Percentiles rank a stretch among this genome's conserved stretches.
Conservation (phyloP, 441 rosid species). For the Erysimum cheiri region DNA sequence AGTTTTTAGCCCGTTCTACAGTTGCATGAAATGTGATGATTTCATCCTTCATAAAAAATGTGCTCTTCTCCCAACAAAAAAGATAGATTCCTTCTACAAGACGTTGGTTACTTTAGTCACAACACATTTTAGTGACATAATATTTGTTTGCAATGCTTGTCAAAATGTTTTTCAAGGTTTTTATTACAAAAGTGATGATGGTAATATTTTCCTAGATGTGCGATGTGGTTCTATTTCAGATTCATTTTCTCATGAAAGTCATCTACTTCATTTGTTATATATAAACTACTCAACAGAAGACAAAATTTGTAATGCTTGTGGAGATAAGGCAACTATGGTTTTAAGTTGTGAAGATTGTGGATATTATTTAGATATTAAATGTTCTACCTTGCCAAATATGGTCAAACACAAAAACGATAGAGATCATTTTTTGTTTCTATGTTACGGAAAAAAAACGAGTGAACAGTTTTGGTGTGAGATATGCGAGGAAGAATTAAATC, state of each 20-base stretch:
- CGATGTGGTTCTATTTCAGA: constrained; percentile 20
- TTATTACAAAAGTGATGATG: neutral
- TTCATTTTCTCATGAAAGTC: constrained; percentile 21
- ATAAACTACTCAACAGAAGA: neutral
- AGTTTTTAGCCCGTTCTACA: constrained; percentile 17
- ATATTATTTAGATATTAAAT: constrained; percentile 28
- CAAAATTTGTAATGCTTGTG: constrained; percentile 27
- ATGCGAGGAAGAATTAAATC: constrained; percentile 28
- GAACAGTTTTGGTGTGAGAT: constrained; percentile 32
- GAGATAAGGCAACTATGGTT: neutral
- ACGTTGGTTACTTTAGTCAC: neutral
- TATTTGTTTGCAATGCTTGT: neutral
- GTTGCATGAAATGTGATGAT: constrained; percentile 29
- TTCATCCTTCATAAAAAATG: constrained; percentile 40
- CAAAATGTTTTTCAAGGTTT: constrained; percentile 6
- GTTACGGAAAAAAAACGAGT: constrained; percentile 2
- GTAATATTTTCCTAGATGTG: neutral
- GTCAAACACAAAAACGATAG: constrained; percentile 29
- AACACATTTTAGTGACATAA: rapidly evolving
- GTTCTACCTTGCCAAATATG: constrained; percentile 31
- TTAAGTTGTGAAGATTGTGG: constrained; percentile 25
- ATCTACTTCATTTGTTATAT: constrained; percentile 24
- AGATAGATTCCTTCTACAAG: neutral
- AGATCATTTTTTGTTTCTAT: constrained; percentile 26
- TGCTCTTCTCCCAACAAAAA: constrained; percentile 24